Evolutionary conservation across 2,329 filamentous ascomycete genomes (phyloP), one percentile per base, ranked within the genome.

Genomic region (Aspergillus thermomutatus): DNA sequence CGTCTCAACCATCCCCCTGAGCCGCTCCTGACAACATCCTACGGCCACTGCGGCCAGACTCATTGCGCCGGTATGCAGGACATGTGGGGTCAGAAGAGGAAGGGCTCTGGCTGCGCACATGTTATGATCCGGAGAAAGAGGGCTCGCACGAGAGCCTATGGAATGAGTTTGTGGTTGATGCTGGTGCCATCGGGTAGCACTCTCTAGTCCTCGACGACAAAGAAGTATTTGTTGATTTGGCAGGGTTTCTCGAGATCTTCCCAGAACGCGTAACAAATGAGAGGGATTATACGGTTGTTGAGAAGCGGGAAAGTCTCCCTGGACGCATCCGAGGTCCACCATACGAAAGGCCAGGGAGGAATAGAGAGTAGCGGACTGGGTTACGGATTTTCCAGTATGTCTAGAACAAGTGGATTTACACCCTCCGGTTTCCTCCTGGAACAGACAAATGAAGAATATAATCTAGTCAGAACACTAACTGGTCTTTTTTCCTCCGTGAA

Each of bases 261-360:
- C 54, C 49, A 3, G 49, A 52, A 34, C 23, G 31, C 3, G 49
- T 56, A 11, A 45, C 49, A 27, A 56, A 50, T 27, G 31, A 17
- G 10, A 37, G 31, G 14, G 14, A 37, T 7, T 31, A 31, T 10
- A 31, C 6, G 10, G 10, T 31, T 31, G 3, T 17, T 9, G 10
- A 37, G 10, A 37, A 37, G 31, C 31, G 31, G 3, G 31, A 37
- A 14, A 17, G 4, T 37, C 31, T 37, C 31, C 31, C 31, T 37
- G 31, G 31, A 37, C 4, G 31, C 8, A 7, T 37, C 31, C 31
- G 14, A 7, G 31, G 31, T 37, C 31, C 31, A 7, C 31, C 31
- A 17, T 37, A 37, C 10, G 31, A 37, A 37, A 37, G 31, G 31
- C 31, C 14, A 14, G 10, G 7, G 31, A 37, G 31, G 31, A 37